Evolutionary conservation across 495 filamentous ascomycete species (phyloP).

Genomic region (Penicillium coffeae): DNA sequence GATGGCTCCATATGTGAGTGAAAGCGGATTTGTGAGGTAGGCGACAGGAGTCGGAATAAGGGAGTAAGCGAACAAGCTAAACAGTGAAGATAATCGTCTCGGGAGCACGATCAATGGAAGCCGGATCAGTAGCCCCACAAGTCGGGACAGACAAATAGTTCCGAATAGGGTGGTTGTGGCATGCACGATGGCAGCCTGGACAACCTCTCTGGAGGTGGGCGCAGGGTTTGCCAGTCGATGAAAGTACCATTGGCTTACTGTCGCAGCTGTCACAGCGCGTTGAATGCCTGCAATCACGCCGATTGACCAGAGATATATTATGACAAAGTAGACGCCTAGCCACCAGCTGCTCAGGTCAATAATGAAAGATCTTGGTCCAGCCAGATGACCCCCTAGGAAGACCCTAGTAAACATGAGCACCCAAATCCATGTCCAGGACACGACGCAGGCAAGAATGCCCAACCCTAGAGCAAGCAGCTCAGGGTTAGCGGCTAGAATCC

Average conservation of each 20-base stretch:
- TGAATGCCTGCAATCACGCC: conserved; percentile 82
- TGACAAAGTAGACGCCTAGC: conserved; percentile 81
- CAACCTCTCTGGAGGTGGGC: conserved; percentile 69
- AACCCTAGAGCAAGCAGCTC: conserved; percentile 80
- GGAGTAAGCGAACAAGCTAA: conserved; percentile 64
- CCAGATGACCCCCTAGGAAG: conserved; percentile 81
- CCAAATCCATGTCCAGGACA: conserved; percentile 93
- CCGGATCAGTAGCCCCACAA: conserved; percentile 75
- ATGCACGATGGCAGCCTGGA: conserved; percentile 76
- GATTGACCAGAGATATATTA: conserved; percentile 94
- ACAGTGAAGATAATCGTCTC: conserved; percentile 58
- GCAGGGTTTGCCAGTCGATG: conserved; percentile 80
- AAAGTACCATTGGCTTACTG: conserved; percentile 98
- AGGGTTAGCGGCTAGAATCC: conserved; percentile 80
- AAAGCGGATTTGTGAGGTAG: conserved; percentile 81
- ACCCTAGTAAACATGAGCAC: conserved; percentile 93
- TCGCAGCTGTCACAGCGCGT: conserved; percentile 86
- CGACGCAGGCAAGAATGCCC: conserved; percentile 66
- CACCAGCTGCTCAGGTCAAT: conserved; percentile 87
- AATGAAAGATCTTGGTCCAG: conserved; percentile 60
- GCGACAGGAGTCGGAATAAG: conserved; percentile 80
- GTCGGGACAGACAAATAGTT: conserved; percentile 80
- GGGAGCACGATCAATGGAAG: conserved; percentile 84
- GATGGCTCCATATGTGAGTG: conserved; percentile 89
- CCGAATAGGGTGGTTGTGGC: conserved; percentile 84